A percentile compares a stretch with the other conserved stretches of the same genome.
Conservation (phyloP, 192 early-diverging fungal genomes). For the Podila clonocystis region DNA sequence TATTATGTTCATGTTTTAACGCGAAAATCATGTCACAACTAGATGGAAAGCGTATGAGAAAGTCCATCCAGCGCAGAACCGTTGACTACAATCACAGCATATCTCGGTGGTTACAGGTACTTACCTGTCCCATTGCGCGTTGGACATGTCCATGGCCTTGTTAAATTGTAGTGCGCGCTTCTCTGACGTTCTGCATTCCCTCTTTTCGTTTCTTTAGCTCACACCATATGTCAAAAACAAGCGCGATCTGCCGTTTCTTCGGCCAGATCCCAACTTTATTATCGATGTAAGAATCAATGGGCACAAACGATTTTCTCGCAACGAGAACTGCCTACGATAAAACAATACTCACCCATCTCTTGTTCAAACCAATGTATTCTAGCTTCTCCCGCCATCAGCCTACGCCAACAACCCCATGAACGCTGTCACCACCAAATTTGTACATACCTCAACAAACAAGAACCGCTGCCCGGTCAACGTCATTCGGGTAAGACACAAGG, state of each 20-base stretch:
- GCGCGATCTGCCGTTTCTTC: constrained; percentile 64
- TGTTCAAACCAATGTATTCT: constrained; percentile 13
- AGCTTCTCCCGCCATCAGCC: constrained; percentile 76
- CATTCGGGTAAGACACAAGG: constrained; percentile 66
- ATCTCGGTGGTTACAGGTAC: constrained; percentile 79
- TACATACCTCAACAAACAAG: constrained; percentile 96
- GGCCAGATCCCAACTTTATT: constrained; percentile 80
- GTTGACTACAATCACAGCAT: constrained; percentile 93
- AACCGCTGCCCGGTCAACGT: constrained; percentile 91
- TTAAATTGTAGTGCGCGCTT: constrained; percentile 45
- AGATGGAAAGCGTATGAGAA: constrained; percentile 84
- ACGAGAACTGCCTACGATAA: too few relatives aligned
- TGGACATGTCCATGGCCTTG: constrained; percentile 20
- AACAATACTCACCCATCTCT: constrained; percentile 1
- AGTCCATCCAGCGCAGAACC: constrained; percentile 91
- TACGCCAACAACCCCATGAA: constrained; percentile 75
- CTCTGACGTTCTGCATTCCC: constrained; percentile 44
- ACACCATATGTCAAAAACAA: constrained; percentile 56
- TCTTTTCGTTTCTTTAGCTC: background rate
- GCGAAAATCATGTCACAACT: constrained; percentile 24
- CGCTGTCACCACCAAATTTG: constrained; percentile 85
- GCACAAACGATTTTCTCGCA: constrained; percentile 5
- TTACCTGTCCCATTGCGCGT: constrained; percentile 12
- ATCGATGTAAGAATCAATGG: constrained; percentile 65
- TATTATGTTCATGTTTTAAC: too few relatives aligned